Evolutionary conservation across 192 early-diverging fungal species (phyloP).

Genomic region (Pilaira anomala): DNA sequence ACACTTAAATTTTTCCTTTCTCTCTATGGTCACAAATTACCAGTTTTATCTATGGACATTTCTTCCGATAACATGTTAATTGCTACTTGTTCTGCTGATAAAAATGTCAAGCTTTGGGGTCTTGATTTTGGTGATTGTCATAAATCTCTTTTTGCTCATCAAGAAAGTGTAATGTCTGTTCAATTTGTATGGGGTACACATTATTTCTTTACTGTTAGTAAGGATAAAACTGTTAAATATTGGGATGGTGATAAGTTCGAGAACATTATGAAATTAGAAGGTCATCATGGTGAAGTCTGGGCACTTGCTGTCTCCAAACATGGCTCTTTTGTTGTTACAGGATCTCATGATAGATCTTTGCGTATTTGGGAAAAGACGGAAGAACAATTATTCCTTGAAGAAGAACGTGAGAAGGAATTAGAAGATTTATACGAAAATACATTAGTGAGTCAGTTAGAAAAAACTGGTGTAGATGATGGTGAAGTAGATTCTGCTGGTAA

Average conservation of each 20-base stretch:
- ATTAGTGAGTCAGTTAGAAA: conserved; percentile 64
- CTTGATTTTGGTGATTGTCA: conserved; percentile 99
- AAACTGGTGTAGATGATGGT: conserved; percentile 41
- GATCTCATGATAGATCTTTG: conserved; percentile 91
- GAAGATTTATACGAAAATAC: conserved; percentile 87
- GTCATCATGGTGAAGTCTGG: conserved; percentile 94
- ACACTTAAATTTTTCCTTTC: conserved; percentile 97
- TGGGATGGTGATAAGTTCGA: conserved; percentile 98
- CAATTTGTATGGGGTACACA: conserved; percentile 94
- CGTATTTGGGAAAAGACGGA: conserved; percentile 96
- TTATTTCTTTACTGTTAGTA: conserved; percentile 91
- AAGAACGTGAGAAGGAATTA: conserved; percentile 92
- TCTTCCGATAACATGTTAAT: conserved; percentile 90
- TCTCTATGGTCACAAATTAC: conserved; percentile 93
- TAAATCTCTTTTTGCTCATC: conserved; percentile 88
- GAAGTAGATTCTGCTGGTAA: conserved; percentile 71
- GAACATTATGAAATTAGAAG: conserved; percentile 89
- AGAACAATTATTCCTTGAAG: conserved; percentile 91
- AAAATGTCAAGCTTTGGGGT: conserved; percentile 98
- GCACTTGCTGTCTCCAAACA: conserved; percentile 85
- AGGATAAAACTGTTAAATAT: conserved; percentile 88
- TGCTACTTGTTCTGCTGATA: conserved; percentile 94
- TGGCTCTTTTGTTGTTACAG: conserved; percentile 84
- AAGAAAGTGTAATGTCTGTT: conserved; percentile 84
- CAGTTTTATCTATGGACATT: conserved; percentile 98